phyloP scores from a whole-genome alignment of 2,329 filamentous ascomycete genomes.

The Hirsutella thompsonii region DNA sequence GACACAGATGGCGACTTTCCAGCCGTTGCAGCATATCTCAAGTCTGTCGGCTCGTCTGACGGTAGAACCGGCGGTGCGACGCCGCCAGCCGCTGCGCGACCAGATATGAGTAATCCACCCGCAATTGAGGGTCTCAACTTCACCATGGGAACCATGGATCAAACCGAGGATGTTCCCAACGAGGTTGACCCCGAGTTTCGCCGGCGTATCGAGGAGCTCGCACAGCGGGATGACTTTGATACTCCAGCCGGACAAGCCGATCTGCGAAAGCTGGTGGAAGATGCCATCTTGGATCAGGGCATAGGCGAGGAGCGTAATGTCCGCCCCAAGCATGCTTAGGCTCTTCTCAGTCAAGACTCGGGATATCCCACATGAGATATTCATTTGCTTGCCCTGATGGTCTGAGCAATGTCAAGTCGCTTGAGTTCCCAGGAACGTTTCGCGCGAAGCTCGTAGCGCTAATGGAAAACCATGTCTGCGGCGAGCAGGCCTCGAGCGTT shows the following conservation, averaged over 20 bases:
- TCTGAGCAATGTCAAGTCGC: slow-evolving; percentile 41
- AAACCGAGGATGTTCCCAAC: slow-evolving; percentile 43
- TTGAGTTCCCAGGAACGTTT: slow-evolving; percentile 27
- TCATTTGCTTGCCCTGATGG: slow-evolving; percentile 34
- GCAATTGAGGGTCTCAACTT: slow-evolving; percentile 53
- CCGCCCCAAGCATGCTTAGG: slow-evolving; percentile 43
- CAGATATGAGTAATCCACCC: neutral
- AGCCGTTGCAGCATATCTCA: slow-evolving; percentile 60
- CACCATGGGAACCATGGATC: slow-evolving; percentile 61
- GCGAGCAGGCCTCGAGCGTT: slow-evolving; percentile 27
- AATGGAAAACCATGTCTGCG: slow-evolving; percentile 41
- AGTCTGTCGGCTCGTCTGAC: slow-evolving; percentile 15
- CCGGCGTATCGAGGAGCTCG: slow-evolving; percentile 78
- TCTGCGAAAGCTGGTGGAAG: slow-evolving; percentile 64
- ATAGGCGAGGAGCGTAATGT: slow-evolving; percentile 52
- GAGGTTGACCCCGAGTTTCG: slow-evolving; percentile 73
- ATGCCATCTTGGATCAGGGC: slow-evolving; percentile 59
- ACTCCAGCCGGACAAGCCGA: slow-evolving; percentile 68
- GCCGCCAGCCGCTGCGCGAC: neutral
- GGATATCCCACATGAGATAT: slow-evolving; percentile 49
- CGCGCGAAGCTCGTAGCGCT: slow-evolving; percentile 38
- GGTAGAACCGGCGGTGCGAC: slow-evolving; percentile 23
- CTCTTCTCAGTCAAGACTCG: slow-evolving; percentile 24
- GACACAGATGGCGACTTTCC: slow-evolving; percentile 67
- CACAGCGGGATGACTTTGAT: slow-evolving; percentile 71